Base-by-base conservation (phyloP, 164 flowering plant species). In the Sedum album region DNA sequence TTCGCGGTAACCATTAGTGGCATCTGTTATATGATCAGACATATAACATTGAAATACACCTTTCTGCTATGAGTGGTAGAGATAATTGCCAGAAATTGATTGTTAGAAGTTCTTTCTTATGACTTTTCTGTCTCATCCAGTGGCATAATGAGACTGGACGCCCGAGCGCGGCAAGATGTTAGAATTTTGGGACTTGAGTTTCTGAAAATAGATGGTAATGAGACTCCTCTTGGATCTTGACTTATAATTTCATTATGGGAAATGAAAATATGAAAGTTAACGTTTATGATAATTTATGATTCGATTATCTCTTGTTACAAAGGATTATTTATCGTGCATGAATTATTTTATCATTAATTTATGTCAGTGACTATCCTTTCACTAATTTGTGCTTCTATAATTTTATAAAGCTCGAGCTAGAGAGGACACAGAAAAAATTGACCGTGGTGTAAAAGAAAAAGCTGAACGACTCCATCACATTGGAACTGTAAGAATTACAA, bases 161-260 rank as follows among this genome's bases (percentile, higher is more conserved):
- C 91, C 30, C 98, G 98, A 68, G 98, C 95, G 63, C 93, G 96
- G 65, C 90, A 89, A 79, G 98, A 91, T 77, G 79, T 94, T 76
- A 93, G 91, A 44, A 82, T 94, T 79, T 86, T 94, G 70, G 96
- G 95, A n/a, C 76, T 80, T 30, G 85, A 73, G 80, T 87, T 94
- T 76, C 90, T 94, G 71, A 94, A 91, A 72, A 93, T 94, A 72
- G 96, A 89, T 82, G 97, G 98, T 94, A 75, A 79, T 13, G 62
- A 28, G 5, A 28, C 33, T 55, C 17, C 31, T 20, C 26, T 14
- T 28, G 66, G 36, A 10, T n/a, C 17, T 20, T 63, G 39, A 15
- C 41, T 33, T 14, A 18, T 39, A 28, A 21, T 26, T 66, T 26
- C 49, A 33, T 25, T 3, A 13, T 42, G 18, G 38, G 6, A 30